These are phyloP conservation scores for Nepenthes alata DNA, from an alignment of 179 eudicot species.

Conservation along the genomic window DNA sequence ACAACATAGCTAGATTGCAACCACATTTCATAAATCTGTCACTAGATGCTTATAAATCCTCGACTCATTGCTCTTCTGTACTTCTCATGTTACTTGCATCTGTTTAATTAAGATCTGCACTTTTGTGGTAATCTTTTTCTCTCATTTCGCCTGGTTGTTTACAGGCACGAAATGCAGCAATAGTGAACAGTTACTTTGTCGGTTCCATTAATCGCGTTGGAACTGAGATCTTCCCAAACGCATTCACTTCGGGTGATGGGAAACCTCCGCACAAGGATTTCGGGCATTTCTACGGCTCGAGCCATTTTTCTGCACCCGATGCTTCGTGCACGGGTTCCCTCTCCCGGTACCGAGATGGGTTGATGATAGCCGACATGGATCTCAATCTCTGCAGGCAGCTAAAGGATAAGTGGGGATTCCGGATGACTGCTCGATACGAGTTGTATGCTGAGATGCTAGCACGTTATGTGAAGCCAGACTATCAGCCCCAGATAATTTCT, in stretches of 20 bases:
- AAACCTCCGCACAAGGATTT: conserved; percentile 84
- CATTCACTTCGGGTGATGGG: conserved; percentile 99
- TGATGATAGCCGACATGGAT: conserved; percentile 88
- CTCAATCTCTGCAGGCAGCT: conserved; percentile 90
- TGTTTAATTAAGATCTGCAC: no score
- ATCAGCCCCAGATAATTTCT: conserved; percentile 73
- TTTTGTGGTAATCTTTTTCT: background rate
- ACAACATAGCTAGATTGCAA: no score
- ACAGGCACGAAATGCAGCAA: conserved; percentile 98
- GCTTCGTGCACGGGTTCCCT: conserved; percentile 87
- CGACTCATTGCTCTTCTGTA: no score
- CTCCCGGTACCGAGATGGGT: conserved; percentile 67
- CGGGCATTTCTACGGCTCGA: conserved; percentile 95
- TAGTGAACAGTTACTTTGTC: conserved; percentile 86
- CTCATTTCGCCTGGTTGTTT: background rate
- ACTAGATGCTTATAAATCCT: no score
- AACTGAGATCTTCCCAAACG: conserved; percentile 78
- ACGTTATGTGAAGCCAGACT: conserved; percentile 55
- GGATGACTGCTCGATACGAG: conserved; percentile 90
- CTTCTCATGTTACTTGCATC: no score
- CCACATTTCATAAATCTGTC: no score
- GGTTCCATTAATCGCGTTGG: conserved; percentile 95
- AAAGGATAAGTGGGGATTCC: conserved; percentile 92
- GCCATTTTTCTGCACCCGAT: conserved; percentile 95
- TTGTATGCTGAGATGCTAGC: conserved; percentile 62